A percentile compares a stretch with the other conserved stretches of the same genome.
Evolutionary conservation across 1,284 basidiomycete genomes (phyloP).

Genomic region (Spongiforma sp.): DNA sequence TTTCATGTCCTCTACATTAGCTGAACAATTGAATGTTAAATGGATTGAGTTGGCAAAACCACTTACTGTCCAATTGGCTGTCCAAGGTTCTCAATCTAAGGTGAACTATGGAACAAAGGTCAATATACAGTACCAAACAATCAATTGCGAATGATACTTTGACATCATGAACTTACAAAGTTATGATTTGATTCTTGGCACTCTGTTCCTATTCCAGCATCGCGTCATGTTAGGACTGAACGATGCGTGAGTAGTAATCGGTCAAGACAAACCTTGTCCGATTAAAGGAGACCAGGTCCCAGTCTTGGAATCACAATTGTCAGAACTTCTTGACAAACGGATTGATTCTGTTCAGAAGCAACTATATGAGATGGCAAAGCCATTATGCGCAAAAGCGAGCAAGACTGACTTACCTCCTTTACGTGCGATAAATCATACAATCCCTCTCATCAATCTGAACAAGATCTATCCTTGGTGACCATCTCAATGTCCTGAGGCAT

Average conservation of each 20-base stretch:
- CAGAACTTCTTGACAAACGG: constrained; percentile 15
- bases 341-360: constrained; percentile 4
- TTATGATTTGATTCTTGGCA: constrained; percentile 41
- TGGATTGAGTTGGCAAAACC: constrained; percentile 29
- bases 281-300: constrained; percentile 28
- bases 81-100: constrained; percentile 33
- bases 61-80: constrained; percentile 37
- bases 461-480: constrained; percentile 36
- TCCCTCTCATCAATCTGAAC: constrained; percentile 38
- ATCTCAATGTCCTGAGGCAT: constrained; percentile 34
- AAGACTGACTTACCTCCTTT: constrained; percentile 39
- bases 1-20: constrained; percentile 43
- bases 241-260: constrained; percentile 21
- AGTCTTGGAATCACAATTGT: constrained; percentile 20
- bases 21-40: constrained; percentile 37
- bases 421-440: constrained; percentile 39
- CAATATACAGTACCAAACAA: constrained; percentile 37
- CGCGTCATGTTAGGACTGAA: constrained; percentile 23
- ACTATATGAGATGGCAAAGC: constrained; percentile 25
- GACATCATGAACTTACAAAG: constrained; percentile 35
- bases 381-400: constrained; percentile 28
- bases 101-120: constrained; percentile 32
- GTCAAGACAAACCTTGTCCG: constrained; percentile 12
- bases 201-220: constrained; percentile 40
- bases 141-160: no score